Conservation (phyloP, 148 eudicot species). For the Salicornia ramosissima region DNA sequence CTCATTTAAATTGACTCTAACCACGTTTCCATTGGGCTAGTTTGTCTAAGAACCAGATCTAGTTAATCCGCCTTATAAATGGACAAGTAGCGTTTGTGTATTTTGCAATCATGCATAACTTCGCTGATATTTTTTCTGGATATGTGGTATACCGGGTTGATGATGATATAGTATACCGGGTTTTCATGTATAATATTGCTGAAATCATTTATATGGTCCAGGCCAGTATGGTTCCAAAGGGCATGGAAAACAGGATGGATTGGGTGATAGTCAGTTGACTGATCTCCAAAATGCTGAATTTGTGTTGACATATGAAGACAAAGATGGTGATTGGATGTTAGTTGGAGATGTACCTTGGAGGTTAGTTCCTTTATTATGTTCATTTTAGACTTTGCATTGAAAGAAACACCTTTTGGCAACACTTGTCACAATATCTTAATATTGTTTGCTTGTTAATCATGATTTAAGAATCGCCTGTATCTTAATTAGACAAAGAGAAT, state of each 20-base stretch:
- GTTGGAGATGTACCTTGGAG: conserved; percentile 41
- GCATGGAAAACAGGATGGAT: conserved; percentile 18
- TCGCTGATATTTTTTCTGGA: neutral
- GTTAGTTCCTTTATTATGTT: conserved; percentile 26
- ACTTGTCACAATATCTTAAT: neutral
- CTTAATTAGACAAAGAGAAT: neutral
- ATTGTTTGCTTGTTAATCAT: neutral
- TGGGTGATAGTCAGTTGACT: conserved; percentile 17
- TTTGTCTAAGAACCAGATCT: too few relatives aligned
- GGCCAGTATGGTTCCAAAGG: conserved; percentile 28
- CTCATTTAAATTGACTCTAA: too few relatives aligned
- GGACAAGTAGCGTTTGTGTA: neutral
- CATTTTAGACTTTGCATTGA: conserved; percentile 26
- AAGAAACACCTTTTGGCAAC: neutral
- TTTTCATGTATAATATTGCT: neutral
- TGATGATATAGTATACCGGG: neutral
- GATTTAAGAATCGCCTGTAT: neutral
- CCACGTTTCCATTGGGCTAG: too few relatives aligned
- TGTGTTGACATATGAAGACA: conserved; percentile 39
- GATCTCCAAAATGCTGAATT: conserved; percentile 31
- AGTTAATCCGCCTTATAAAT: too few relatives aligned
- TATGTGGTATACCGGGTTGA: neutral
- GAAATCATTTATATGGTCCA: neutral
- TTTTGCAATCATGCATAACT: neutral
- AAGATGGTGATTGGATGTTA: conserved; percentile 37